Evolutionary conservation across 257 asterid genomes (phyloP), one percentile per base, ranked within the genome.

Genomic region (Solanum piurae): DNA sequence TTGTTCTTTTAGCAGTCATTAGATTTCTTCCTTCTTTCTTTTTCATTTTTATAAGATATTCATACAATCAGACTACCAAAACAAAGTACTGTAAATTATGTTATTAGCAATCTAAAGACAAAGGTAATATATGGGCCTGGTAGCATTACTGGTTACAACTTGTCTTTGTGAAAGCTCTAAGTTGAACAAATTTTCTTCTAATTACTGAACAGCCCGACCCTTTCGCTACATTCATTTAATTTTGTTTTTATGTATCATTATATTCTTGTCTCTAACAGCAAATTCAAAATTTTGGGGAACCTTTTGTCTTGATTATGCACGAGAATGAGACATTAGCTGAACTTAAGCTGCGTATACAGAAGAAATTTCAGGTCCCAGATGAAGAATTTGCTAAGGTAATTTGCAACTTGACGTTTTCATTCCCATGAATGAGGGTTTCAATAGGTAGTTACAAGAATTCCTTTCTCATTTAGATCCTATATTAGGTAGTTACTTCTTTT

Each of bases 41-140:
- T 44, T 44, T 1, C 52, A 44, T 44, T 44, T 44, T 44, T 44
- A 44, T 44, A 44, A 44, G 52, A 12, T 44, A 91, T 93, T 87
- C 94, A 93, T 89, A 97, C 92, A 88, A 93, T 95, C 88, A 94
- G 98, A 89, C 91, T 95, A 76, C 98, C 97, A 76, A 97, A 94
- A 89, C 98, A 92, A 92, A 95, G 99, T 91, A 95, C 95, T 82
- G 98, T 97, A 69, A 98, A 94, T 52, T 98, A 93, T 91, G 99
- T 95, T 87, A 98, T 97, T 86, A 92, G 93, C 77, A 98, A 97
- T 86, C 94, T 97, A 82, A 97, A 95, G 91, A 91, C 94, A 76
- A 95, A 97, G 98, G 98, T 94, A 83, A 12, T 31, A 34, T 20
- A 20, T 4, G 5, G 38, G 27, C 52, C 37, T 84, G 71, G 34